phyloP scores from a whole-genome alignment of 345 rosid genomes.

The Sisymbrium irio region DNA sequence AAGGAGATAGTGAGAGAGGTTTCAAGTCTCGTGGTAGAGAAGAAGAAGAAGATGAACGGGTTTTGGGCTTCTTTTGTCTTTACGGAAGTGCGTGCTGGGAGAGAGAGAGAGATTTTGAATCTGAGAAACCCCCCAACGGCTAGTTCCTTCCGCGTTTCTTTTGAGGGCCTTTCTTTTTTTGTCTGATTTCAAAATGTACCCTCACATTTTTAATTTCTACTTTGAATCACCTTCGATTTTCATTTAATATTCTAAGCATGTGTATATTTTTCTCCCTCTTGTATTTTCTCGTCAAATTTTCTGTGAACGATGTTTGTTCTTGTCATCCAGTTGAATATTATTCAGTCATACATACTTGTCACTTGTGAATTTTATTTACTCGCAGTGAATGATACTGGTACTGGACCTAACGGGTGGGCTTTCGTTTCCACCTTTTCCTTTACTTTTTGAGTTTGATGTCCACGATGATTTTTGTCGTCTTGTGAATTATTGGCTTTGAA shows the following conservation, averaged over 20 bases:
- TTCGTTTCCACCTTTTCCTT: slow-evolving; percentile 1
- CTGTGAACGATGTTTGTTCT: background rate
- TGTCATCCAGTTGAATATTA: background rate
- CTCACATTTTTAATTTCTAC: background rate
- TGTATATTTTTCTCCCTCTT: background rate
- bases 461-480: background rate
- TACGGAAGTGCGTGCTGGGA: slow-evolving; percentile 29
- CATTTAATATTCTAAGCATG: background rate
- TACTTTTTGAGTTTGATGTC: background rate
- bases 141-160: slow-evolving; percentile 24
- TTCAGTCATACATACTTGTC: background rate
- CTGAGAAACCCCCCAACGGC: slow-evolving; percentile 31
- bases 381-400: background rate
- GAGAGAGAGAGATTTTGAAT: slow-evolving; percentile 29
- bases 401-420: too few species aligned
- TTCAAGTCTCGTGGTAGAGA: slow-evolving; percentile 15
- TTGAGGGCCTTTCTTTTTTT: slow-evolving; percentile 24
- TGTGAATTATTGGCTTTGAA: slow-evolving; percentile 3
- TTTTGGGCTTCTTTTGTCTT: slow-evolving; percentile 31
- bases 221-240: background rate
- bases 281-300: background rate
- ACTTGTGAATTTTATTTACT: background rate
- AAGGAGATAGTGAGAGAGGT: slow-evolving; percentile 17
- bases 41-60: background rate
- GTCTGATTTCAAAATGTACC: background rate